A percentile compares a stretch with the other conserved stretches of the same genome.
Conservation (phyloP, 2,329 filamentous ascomycete species). For the Aspergillus fructus region DNA sequence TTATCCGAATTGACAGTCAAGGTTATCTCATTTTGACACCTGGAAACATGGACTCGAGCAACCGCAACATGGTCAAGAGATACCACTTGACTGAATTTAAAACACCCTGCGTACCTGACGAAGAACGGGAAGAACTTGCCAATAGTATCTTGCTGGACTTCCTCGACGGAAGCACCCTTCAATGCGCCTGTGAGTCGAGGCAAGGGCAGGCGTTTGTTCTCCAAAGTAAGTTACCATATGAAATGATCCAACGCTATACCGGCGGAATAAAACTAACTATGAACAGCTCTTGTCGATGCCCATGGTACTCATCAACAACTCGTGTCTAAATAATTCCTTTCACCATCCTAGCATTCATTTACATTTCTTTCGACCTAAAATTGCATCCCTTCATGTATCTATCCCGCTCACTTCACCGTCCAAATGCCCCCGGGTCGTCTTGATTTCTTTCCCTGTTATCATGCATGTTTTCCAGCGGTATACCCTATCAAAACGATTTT, state of each 20-base stretch:
- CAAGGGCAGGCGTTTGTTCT: constrained; percentile 54
- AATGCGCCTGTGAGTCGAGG: constrained; percentile 61
- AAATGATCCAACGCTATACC: not conserved
- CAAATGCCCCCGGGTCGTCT: not conserved
- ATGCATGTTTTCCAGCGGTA: constrained; percentile 31
- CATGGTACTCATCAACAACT: constrained; percentile 35
- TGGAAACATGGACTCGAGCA: constrained; percentile 60
- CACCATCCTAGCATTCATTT: constrained; percentile 6
- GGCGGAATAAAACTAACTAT: constrained; percentile 11
- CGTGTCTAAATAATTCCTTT: constrained; percentile 10
- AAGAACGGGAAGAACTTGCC: constrained; percentile 88
- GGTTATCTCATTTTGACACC: constrained; percentile 80
- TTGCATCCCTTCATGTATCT: constrained; percentile 3
- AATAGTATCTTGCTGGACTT: constrained; percentile 73
- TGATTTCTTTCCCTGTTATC: constrained; percentile 13
- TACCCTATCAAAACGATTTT: constrained; percentile 30
- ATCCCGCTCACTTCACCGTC: not conserved
- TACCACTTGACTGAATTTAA: constrained; percentile 86
- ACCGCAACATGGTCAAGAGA: constrained; percentile 66
- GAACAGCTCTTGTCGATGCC: constrained; percentile 43
- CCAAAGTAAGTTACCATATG: constrained; percentile 43
- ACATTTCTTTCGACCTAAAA: constrained; percentile 9
- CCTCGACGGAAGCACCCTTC: constrained; percentile 60
- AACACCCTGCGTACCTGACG: constrained; percentile 76
- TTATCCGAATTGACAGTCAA: constrained; percentile 77